Base-by-base conservation (phyloP, 2,329 filamentous ascomycete species). In the Cercospora sp. region DNA sequence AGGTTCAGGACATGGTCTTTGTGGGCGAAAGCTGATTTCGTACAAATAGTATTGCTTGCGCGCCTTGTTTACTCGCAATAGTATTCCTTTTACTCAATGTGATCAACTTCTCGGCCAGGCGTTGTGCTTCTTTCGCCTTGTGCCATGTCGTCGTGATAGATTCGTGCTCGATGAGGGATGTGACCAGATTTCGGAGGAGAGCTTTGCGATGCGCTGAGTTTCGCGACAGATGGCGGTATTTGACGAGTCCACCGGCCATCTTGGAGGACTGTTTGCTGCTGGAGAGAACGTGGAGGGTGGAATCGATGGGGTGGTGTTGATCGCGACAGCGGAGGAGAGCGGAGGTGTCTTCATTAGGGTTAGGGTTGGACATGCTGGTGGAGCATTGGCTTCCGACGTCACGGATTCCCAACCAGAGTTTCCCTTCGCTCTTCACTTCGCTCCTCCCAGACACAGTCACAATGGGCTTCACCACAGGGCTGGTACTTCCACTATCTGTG, bases 121-220 rank as follows among this genome's bases (percentile, higher is more conserved):
- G 87, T 82, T 99, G 95, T 20, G 95, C 92, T 83, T 99, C 95
- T 82, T 98, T 99, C 59, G 95, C 95, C 83, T 98, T 98, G 79
- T 91, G 90, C 86, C 91, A 97, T 82, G 95, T 97, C 61, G 95
- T 99, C 72, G 90, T 89, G 83, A 99, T 96, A 71, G 92, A 89
- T 84, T 99, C 95, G 81, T 96, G 89, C 81, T 92, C 87, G 82
- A 99, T 91, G 73, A 99, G 91, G 64, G 94, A 95, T 73, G 94
- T 97, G 79, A 98, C 94, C 69, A 99, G 86, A 82, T 98, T 97
- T 77, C 95, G 93, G 73, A 99, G 89, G 74, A 99, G 88, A 63
- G 95, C 94, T 83, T 94, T 89, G 79, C 95, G 89, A 80, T 97
- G 95, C 65, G 94, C 85, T 62, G 93, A 97, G 73, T 88, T 86